phyloP scores from a whole-genome alignment of 169 alveolate species.

The Plasmodium vivax region DNA sequence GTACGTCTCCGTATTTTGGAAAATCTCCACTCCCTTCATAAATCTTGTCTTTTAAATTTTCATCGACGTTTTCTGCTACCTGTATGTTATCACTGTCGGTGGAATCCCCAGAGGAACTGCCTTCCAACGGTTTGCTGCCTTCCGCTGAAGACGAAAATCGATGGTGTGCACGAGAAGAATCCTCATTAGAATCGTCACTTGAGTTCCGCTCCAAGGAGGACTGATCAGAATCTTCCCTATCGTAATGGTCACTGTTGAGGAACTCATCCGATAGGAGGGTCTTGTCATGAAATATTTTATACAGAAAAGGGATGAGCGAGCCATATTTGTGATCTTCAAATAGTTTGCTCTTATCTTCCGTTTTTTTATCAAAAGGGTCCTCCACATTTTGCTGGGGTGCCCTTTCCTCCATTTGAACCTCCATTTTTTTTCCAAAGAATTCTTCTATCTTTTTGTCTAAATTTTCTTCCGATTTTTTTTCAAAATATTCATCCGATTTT shows the following conservation, averaged over 20 bases:
- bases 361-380: neutral
- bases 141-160: neutral
- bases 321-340: neutral
- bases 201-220: neutral
- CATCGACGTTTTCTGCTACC: neutral
- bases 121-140: neutral
- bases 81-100: neutral
- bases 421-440: neutral
- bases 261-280: neutral
- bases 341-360: neutral
- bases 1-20: neutral
- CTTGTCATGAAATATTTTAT: neutral
- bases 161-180: neutral
- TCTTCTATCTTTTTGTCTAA: neutral
- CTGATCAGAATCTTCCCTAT: neutral
- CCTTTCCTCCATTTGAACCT: neutral
- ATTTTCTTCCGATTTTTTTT: too few relatives aligned
- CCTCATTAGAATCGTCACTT: neutral
- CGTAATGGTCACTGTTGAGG: neutral
- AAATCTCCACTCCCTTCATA: neutral
- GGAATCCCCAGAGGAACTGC: neutral
- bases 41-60: slow-evolving; percentile 21
- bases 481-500: neutral
- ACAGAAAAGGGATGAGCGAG: neutral
- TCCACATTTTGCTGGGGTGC: neutral